Base-by-base conservation (phyloP, 1,284 basidiomycete species). In the Ceratobasidium sp. region DNA sequence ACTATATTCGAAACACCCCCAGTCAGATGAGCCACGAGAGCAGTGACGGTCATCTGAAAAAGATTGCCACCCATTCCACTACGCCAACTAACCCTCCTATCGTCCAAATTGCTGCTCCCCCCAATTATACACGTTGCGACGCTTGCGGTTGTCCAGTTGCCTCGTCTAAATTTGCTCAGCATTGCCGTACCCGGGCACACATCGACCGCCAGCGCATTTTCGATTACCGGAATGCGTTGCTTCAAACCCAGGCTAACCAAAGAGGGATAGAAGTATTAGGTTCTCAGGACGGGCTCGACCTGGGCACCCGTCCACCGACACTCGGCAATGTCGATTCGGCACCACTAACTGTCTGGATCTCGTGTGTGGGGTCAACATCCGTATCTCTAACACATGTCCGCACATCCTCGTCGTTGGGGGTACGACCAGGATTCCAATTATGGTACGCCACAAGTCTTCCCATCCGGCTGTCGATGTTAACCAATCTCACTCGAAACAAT, bases 21-120 rank as follows among this genome's bases (percentile, higher is more conserved):
- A 34, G 32, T 22, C 57, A 62, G n/a, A 49, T 43, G 5, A 62
- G 57, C 25, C 57, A 62, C 43, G 57, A 62, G 43, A 62, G 17
- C 27, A 47, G 42, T 34, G 5, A 6, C 31, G 15, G n/a, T 20
- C 57, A 62, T 20, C 32, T 47, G 15, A 10, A 12, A 1, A 47
- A 29, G 20, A 32, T 49, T 10, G 32, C 45, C 2, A 6, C 3
- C 6, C 17, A 12, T 10, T 7, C 57, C 2, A 35, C 5, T 17
- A 25, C 7, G 12, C 15, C 7, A 7, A 13, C 27, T 17, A 47
- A 7, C 38, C 38, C 17, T 22, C 7, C 43, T 5, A 7, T 34
- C 34, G 8, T 49, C 31, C 27, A 62, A 49, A 17, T n/a, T 1
- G 15, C n/a, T 17, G 3, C 32, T 8, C 57, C 57, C 4, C 57